Evolutionary conservation across 139 green algal genomes (phyloP).

Genomic region (Trebouxia sp.): DNA sequence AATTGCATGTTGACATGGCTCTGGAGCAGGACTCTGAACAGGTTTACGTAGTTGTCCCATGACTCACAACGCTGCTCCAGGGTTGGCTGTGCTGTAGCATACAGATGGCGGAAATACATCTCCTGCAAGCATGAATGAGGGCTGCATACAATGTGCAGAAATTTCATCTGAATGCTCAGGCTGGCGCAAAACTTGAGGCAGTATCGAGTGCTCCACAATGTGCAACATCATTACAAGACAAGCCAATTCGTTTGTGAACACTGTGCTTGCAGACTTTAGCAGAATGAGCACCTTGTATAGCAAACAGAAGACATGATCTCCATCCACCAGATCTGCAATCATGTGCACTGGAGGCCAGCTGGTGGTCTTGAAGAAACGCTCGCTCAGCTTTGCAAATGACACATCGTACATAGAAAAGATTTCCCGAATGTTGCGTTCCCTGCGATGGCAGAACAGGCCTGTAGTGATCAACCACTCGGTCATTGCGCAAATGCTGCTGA

Average conservation of each 20-base stretch:
- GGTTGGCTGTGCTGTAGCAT: constrained; percentile 74
- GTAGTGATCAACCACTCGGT: background rate
- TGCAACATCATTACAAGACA: too few relatives aligned
- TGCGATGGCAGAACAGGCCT: constrained; percentile 32
- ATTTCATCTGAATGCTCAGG: too few relatives aligned
- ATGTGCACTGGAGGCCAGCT: constrained; percentile 87
- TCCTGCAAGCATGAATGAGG: constrained; percentile 67
- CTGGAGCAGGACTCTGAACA: constrained; percentile 90
- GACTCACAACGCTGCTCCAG: constrained; percentile 80
- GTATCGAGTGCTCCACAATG: too few relatives aligned
- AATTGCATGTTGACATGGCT: constrained; percentile 93
- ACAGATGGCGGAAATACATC: constrained; percentile 97
- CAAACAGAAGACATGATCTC: constrained; percentile 98
- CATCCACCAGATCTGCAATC: constrained; percentile 86
- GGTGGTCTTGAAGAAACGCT: constrained; percentile 93
- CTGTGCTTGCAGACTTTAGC: background rate
- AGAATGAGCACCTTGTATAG: constrained; percentile 88
- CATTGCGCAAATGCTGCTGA: background rate
- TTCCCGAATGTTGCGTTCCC: constrained; percentile 96
- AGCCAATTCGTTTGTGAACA: too few relatives aligned
- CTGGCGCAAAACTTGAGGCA: too few relatives aligned
- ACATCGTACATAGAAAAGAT: constrained; percentile 97
- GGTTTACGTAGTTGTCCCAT: constrained; percentile 94
- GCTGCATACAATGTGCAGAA: too few relatives aligned
- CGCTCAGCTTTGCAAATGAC: constrained; percentile 91